phyloP scores from a whole-genome alignment of 441 rosid genomes.

The Populus hybrid region DNA sequence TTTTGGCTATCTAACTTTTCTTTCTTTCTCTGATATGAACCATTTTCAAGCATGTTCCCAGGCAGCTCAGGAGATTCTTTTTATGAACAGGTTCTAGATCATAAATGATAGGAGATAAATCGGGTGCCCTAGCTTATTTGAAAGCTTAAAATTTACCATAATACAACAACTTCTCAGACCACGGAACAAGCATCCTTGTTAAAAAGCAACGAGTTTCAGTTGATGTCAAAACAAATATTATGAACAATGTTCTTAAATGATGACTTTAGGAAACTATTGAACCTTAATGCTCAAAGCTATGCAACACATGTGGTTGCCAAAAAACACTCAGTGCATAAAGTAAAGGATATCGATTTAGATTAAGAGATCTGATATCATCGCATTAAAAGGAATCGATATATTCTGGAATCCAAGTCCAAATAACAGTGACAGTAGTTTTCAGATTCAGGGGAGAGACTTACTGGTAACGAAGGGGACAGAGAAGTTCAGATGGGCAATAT shows the following conservation, averaged over 20 bases:
- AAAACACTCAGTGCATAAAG: background rate
- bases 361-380: background rate
- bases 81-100: background rate
- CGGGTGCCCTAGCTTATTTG: background rate
- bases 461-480: slow-evolving; percentile 88
- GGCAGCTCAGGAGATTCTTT: background rate
- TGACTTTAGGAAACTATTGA: background rate
- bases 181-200: background rate
- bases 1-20: background rate
- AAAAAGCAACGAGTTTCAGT: background rate
- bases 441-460: slow-evolving; percentile 39
- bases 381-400: background rate
- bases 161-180: background rate
- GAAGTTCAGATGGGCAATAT: slow-evolving; percentile 85
- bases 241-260: background rate
- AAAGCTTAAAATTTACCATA: background rate
- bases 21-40: background rate
- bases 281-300: background rate
- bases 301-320: background rate
- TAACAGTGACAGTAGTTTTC: background rate
- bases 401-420: background rate
- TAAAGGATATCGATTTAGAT: background rate
- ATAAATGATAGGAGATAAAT: background rate
- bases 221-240: background rate
- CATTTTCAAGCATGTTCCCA: background rate